Conservation (phyloP, 139 green algal species). For the Ulvella scutata region DNA sequence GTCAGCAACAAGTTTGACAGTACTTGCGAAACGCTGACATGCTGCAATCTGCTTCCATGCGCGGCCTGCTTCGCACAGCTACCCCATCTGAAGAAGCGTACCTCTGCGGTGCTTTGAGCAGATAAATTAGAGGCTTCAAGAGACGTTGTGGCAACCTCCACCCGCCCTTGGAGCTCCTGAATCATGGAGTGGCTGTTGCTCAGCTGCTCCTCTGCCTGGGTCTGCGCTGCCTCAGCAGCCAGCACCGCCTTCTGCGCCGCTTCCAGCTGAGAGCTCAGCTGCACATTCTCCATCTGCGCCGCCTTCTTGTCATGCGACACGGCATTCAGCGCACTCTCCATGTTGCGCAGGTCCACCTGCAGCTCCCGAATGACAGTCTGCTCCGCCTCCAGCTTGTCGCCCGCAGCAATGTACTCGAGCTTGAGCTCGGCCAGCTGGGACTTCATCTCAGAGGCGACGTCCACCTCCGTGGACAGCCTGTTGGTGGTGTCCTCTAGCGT, state of each 20-base stretch:
- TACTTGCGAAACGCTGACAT: too few species aligned
- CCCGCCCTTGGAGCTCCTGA: background rate
- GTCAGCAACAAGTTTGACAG: too few species aligned
- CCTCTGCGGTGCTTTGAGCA: too few species aligned
- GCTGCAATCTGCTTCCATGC: too few species aligned
- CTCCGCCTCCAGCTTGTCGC: background rate
- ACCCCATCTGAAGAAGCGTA: too few species aligned
- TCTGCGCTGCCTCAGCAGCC: background rate
- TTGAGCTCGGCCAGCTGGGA: background rate
- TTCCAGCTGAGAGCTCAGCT: background rate
- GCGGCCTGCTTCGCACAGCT: too few species aligned
- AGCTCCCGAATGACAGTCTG: background rate
- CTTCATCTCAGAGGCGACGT: background rate
- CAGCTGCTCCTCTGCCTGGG: background rate
- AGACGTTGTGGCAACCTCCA: too few species aligned
- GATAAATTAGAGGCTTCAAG: too few species aligned
- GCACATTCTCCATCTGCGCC: background rate
- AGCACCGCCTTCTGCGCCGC: background rate
- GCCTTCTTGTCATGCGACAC: slow-evolving; percentile 1
- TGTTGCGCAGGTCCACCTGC: background rate
- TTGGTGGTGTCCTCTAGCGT: background rate
- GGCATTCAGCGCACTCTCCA: background rate
- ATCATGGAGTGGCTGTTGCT: background rate
- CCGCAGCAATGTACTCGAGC: background rate
- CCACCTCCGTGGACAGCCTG: background rate